These are phyloP conservation scores for Diaporthe batatas DNA, from an alignment of 2,329 filamentous ascomycete species.

Conservation along the genomic window DNA sequence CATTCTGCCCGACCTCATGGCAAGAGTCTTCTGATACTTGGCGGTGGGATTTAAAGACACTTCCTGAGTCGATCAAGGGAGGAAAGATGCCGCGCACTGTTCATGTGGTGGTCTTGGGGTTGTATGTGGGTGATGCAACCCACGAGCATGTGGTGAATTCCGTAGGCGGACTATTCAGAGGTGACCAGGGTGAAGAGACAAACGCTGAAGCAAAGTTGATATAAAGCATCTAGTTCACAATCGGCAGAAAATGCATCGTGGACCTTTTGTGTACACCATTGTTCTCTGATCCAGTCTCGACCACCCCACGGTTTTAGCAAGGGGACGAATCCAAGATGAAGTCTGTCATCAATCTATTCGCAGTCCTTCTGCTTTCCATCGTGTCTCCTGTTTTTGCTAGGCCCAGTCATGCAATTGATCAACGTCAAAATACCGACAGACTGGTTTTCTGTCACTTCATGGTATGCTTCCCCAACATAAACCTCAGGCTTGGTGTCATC, in stretches of 20 bases:
- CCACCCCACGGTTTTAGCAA: neutral
- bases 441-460: constrained; percentile 61
- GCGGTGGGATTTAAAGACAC: neutral
- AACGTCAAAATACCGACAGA: constrained; percentile 21
- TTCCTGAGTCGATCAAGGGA: neutral
- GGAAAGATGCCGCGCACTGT: neutral
- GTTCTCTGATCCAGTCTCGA: neutral
- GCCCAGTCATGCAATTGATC: neutral
- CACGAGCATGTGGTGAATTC: neutral
- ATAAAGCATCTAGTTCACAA: neutral
- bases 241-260: neutral
- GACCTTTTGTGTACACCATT: neutral
- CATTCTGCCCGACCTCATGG: neutral
- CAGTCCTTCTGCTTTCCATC: constrained; percentile 8
- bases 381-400: neutral
- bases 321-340: neutral
- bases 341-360: neutral
- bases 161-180: neutral
- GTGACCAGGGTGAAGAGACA: neutral
- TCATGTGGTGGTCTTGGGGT: neutral
- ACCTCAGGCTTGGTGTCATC: too few relatives aligned
- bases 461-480: neutral
- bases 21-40: neutral
- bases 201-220: neutral
- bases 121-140: neutral